These are phyloP conservation scores for Vishniacozyma victoriae DNA, from an alignment of 768 basidiomycete genomes.

Conservation along the genomic window DNA sequence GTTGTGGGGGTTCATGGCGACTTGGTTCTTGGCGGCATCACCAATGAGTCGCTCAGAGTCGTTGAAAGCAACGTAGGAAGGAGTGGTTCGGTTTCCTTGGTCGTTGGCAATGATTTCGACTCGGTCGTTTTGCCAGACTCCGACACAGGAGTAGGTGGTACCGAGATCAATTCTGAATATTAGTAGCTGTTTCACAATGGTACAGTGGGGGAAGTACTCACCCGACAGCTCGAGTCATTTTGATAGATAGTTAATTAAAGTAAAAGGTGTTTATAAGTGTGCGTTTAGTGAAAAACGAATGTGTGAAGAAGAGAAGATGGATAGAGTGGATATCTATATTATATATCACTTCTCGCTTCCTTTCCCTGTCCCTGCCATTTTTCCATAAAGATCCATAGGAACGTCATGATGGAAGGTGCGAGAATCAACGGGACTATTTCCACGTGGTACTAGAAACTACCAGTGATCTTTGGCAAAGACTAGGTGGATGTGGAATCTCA, in stretches of 20 bases:
- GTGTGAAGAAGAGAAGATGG: not conserved
- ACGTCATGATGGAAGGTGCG: too few species aligned
- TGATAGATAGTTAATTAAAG: too few species aligned
- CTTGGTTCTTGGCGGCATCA: slow-evolving; percentile 93
- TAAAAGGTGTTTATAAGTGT: slow-evolving; percentile 3
- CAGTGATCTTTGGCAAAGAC: too few species aligned
- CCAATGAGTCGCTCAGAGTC: slow-evolving; percentile 95
- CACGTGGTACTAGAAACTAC: too few species aligned
- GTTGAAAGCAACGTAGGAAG: slow-evolving; percentile 92
- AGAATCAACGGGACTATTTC: too few species aligned
- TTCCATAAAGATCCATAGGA: too few species aligned
- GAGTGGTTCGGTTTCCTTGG: slow-evolving; percentile 78
- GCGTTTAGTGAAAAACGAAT: slow-evolving; percentile 1
- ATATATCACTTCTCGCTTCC: too few species aligned
- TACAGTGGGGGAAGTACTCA: slow-evolving; percentile 50
- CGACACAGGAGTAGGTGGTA: slow-evolving; percentile 98
- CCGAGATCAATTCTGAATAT: slow-evolving; percentile 48
- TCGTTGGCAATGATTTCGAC: slow-evolving; percentile 83
- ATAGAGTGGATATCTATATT: too few species aligned
- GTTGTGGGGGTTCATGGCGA: slow-evolving; percentile 96
- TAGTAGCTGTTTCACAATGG: slow-evolving; percentile 1
- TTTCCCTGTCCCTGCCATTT: too few species aligned
- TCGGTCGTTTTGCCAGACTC: slow-evolving; percentile 99
- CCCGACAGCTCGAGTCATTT: slow-evolving; percentile 45
- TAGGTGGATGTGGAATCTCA: too few species aligned